Conservation (phyloP, 2,329 filamentous ascomycete genomes). For the Claviceps purpurea region DNA sequence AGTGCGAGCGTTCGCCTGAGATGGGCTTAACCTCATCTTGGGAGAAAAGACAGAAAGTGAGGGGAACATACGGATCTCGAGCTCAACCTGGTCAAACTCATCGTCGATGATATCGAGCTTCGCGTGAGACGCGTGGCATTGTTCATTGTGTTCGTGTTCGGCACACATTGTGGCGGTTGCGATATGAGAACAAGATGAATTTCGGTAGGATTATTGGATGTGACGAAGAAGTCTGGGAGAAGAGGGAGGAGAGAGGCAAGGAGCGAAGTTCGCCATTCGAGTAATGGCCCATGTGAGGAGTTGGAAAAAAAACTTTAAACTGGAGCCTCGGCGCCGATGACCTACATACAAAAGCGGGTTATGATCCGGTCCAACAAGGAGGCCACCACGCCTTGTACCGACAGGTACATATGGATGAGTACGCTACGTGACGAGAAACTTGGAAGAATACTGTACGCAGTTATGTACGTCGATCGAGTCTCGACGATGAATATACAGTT, state of each 20-base stretch:
- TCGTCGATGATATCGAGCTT: conserved; percentile 68
- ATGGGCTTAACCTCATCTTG: neutral
- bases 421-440: too few species aligned
- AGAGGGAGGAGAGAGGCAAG: neutral
- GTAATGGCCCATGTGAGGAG: neutral
- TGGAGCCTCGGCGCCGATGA: too few species aligned
- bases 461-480: too few species aligned
- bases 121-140: conserved; percentile 48
- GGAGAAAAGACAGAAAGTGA: neutral
- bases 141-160: conserved; percentile 21
- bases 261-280: neutral
- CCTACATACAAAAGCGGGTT: too few species aligned
- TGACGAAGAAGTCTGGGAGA: neutral
- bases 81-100: conserved; percentile 73
- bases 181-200: conserved; percentile 3
- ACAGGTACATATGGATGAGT: too few species aligned
- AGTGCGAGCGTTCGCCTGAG: neutral
- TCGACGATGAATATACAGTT: too few species aligned
- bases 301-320: neutral
- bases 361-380: too few species aligned
- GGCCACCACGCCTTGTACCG: too few species aligned
- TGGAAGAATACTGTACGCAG: too few species aligned
- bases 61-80: conserved; percentile 58
- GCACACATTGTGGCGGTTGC: conserved; percentile 20
- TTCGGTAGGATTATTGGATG: conserved; percentile 3